Conservation (phyloP, 208 protist species). For the Trypanosoma cruzi region DNA sequence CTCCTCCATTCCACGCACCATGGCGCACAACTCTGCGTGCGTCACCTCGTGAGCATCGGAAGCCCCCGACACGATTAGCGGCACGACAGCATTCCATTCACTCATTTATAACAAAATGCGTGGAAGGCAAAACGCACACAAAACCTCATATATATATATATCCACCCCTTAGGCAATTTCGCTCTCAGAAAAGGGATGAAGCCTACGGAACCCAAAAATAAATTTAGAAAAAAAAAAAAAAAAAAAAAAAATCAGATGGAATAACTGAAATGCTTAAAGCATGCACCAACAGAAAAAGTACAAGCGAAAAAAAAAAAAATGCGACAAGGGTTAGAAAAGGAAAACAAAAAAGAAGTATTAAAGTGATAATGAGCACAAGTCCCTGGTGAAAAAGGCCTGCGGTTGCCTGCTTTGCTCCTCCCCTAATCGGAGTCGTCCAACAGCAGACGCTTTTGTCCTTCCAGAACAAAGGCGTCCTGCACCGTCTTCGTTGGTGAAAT, state of each 20-base stretch:
- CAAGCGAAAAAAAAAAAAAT: constrained; percentile 2
- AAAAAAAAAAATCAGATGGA: background rate
- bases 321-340: background rate
- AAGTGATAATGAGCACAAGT: too few relatives aligned
- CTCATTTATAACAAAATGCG: constrained; percentile 17
- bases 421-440: constrained; percentile 24
- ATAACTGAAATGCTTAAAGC: background rate
- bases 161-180: background rate
- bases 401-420: too few relatives aligned
- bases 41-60: background rate
- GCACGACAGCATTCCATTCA: constrained; percentile 15
- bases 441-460: constrained; percentile 9
- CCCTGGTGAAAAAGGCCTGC: too few relatives aligned
- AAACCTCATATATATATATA: background rate
- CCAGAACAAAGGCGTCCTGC: background rate
- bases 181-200: too few relatives aligned
- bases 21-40: background rate
- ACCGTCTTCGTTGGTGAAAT: background rate
- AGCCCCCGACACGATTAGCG: background rate
- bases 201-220: background rate
- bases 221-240: constrained; percentile 12
- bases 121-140: constrained; percentile 1
- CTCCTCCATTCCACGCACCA: constrained; percentile 18
- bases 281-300: background rate
- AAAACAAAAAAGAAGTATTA: constrained; percentile 9